A percentile compares a stretch with the other conserved stretches of the same genome.
Conservation (phyloP, 2,329 filamentous ascomycete genomes). For the Aspergillus fumigatiaffinis region DNA sequence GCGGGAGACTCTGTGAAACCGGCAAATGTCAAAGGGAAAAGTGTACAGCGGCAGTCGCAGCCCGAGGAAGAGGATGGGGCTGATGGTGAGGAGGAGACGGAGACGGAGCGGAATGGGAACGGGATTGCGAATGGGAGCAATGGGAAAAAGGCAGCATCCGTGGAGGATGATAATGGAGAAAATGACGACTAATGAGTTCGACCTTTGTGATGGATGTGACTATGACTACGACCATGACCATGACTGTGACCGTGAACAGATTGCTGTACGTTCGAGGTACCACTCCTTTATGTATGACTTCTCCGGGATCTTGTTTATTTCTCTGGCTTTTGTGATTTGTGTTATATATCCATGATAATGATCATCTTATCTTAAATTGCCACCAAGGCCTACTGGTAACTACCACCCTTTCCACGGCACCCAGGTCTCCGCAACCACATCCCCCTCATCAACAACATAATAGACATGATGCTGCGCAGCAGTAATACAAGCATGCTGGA, state of each 20-base stretch:
- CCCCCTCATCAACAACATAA: conserved; percentile 59
- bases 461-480: conserved; percentile 68
- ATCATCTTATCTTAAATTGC: not conserved
- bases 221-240: not conserved
- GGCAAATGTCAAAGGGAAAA: conserved; percentile 19
- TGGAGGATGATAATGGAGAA: not conserved
- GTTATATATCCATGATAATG: not conserved
- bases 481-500: conserved; percentile 76
- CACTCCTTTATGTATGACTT: not conserved
- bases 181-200: not conserved
- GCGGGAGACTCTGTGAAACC: conserved; percentile 12
- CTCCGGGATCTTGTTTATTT: not conserved
- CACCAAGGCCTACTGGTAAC: not conserved
- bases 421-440: conserved; percentile 23
- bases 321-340: not conserved
- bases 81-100: not conserved
- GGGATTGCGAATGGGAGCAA: not conserved
- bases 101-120: not conserved
- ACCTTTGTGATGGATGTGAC: not conserved
- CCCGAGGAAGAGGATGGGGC: not conserved
- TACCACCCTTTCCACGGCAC: conserved; percentile 27
- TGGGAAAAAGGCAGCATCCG: not conserved
- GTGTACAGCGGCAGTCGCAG: conserved; percentile 9
- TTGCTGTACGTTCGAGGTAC: not conserved
- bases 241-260: not conserved